These are phyloP conservation scores for Pichia sp. DNA, from an alignment of 1,139 yeast species.

Conservation along the genomic window DNA sequence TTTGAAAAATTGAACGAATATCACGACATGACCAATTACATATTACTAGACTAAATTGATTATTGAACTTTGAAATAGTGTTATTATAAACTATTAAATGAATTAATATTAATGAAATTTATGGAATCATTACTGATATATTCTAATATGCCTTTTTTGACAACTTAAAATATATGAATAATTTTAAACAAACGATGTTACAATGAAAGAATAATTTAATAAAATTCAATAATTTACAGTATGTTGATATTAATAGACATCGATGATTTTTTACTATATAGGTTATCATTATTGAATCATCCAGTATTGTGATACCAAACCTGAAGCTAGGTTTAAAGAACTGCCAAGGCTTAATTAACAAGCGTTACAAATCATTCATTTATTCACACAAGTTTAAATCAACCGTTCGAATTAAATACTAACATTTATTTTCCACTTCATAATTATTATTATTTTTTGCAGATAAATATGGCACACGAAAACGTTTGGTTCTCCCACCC, in stretches of 20 bases:
- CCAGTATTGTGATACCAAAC: too few relatives aligned
- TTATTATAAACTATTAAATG: too few relatives aligned
- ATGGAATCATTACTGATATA: background rate
- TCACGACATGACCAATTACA: background rate
- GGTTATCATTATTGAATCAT: too few relatives aligned
- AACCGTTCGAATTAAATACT: constrained; percentile 8
- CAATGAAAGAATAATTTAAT: too few relatives aligned
- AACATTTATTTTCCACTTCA: constrained; percentile 4
- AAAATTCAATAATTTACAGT: too few relatives aligned
- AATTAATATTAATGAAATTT: background rate
- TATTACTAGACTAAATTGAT: background rate
- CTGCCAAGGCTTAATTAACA: background rate
- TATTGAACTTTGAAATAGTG: too few relatives aligned
- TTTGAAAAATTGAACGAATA: background rate
- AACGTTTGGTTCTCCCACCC: constrained; percentile 99
- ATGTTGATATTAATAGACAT: too few relatives aligned
- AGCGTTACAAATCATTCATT: too few relatives aligned
- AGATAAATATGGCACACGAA: constrained; percentile 88
- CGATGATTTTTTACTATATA: too few relatives aligned
- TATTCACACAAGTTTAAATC: background rate
- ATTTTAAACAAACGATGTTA: too few relatives aligned
- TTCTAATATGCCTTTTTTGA: background rate
- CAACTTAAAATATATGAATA: too few relatives aligned
- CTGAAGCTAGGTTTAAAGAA: too few relatives aligned
- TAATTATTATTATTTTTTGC: background rate